Percentiles rank a stretch among this genome's conserved stretches.
Evolutionary conservation across 2,329 filamentous ascomycete species (phyloP).

Genomic region (Penicillium sp.): DNA sequence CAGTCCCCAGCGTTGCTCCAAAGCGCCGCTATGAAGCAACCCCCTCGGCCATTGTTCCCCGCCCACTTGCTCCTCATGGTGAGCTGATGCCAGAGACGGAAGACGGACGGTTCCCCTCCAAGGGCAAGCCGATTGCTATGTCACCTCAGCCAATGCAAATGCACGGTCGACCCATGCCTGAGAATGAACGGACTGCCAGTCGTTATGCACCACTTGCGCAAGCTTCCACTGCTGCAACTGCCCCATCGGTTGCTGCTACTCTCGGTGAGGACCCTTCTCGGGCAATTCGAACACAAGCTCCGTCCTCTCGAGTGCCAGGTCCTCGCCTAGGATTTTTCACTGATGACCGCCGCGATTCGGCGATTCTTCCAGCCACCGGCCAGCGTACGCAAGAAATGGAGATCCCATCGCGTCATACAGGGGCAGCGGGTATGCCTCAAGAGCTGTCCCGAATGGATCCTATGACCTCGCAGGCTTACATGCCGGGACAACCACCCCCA

Average conservation of each 20-base stretch:
- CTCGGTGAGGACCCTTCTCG: conserved; percentile 45
- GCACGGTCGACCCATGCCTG: conserved; percentile 42
- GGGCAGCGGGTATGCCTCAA: conserved; percentile 29
- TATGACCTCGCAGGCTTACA: conserved; percentile 40
- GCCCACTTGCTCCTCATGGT: conserved; percentile 51
- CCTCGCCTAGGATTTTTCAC: conserved; percentile 53
- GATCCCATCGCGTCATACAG: conserved; percentile 40
- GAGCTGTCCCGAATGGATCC: conserved; percentile 46
- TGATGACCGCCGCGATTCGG: conserved; percentile 47
- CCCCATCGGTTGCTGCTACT: conserved; percentile 33
- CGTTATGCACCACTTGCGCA: conserved; percentile 50
- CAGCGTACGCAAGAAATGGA: conserved; percentile 39
- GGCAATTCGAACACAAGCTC: conserved; percentile 40
- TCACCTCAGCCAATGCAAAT: conserved; percentile 41
- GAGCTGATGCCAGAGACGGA: conserved; percentile 44
- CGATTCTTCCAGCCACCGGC: conserved; percentile 33
- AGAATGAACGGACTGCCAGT: conserved; percentile 43
- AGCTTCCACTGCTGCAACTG: conserved; percentile 40
- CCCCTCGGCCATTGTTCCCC: conserved; percentile 49
- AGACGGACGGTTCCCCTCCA: conserved; percentile 38
- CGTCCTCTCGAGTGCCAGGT: conserved; percentile 41
- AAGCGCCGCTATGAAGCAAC: conserved; percentile 57
- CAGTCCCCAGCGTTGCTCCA: conserved; percentile 50
- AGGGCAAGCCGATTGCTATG: conserved; percentile 40
- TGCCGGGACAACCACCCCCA: conserved; percentile 37